phyloP scores from a whole-genome alignment of 1,139 yeast species.

The Suhomyces atakaporum region DNA sequence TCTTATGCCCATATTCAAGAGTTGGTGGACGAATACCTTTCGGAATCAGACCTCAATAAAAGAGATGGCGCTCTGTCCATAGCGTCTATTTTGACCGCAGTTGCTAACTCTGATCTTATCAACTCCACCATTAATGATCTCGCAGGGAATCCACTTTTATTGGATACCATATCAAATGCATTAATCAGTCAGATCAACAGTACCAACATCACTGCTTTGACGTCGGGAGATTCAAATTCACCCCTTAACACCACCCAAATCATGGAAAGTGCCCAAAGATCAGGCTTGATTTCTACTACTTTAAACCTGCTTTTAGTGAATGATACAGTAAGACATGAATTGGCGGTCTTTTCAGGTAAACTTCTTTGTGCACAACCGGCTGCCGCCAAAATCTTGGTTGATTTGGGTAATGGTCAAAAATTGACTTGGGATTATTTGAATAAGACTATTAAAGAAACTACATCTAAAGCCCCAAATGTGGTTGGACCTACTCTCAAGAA shows the following conservation, averaged over 20 bases:
- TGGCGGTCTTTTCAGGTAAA: conserved; percentile 30
- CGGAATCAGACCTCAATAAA: conserved; percentile 8
- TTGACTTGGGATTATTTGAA: conserved; percentile 34
- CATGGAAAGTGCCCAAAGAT: conserved; percentile 19
- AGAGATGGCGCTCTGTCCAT: conserved; percentile 20
- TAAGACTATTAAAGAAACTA: conserved; percentile 27
- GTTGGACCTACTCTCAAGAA: conserved; percentile 10
- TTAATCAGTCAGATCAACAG: conserved; percentile 15
- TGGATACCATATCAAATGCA: conserved; percentile 26
- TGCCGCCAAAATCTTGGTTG: conserved; percentile 32
- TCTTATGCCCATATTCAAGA: conserved; percentile 3
- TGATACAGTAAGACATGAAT: conserved; percentile 28
- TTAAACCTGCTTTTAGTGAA: conserved; percentile 29
- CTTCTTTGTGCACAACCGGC: conserved; percentile 29
- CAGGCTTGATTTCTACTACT: conserved; percentile 32
- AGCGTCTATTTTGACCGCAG: conserved; percentile 17
- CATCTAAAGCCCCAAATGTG: conserved; percentile 21
- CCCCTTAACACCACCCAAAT: conserved; percentile 25
- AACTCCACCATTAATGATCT: conserved; percentile 31
- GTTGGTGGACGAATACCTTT: conserved; percentile 6
- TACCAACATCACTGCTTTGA: conserved; percentile 3
- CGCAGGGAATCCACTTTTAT: conserved; percentile 25
- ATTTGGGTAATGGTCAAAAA: conserved; percentile 34
- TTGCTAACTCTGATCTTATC: conserved; percentile 34
- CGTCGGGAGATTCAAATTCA: conserved; percentile 1